A percentile compares a stretch with the other conserved stretches of the same genome.
These are phyloP conservation scores for Helenozyma baotianmanensis DNA, from an alignment of 805 yeast species.

Conservation along the genomic window DNA sequence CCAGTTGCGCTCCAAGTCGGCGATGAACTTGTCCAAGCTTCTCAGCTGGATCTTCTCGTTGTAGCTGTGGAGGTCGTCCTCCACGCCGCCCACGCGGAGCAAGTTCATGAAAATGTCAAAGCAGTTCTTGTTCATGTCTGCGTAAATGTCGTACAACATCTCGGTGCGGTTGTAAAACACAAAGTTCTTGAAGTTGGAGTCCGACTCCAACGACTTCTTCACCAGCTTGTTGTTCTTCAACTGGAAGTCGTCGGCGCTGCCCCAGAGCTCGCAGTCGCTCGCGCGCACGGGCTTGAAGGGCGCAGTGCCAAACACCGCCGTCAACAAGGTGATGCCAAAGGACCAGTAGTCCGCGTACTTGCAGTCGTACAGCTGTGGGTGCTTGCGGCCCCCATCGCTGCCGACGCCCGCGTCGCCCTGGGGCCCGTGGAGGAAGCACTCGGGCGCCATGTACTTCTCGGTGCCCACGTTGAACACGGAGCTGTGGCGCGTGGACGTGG, in stretches of 20 bases:
- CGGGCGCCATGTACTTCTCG: conserved; percentile 60
- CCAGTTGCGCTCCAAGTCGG: conserved; percentile 25
- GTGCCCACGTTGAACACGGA: conserved; percentile 46
- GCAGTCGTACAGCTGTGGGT: conserved; percentile 32
- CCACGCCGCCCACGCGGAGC: conserved; percentile 33
- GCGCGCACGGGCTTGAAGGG: conserved; percentile 41
- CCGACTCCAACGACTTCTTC: conserved; percentile 21
- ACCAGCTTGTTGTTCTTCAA: conserved; percentile 3
- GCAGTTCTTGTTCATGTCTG: conserved; percentile 40
- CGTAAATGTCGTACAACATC: conserved; percentile 46
- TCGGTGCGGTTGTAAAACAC: conserved; percentile 32
- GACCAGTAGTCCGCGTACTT: conserved; percentile 53
- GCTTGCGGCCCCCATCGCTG: too few species aligned
- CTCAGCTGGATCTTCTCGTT: conserved; percentile 25
- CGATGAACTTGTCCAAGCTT: conserved; percentile 31
- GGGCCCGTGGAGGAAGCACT: conserved; percentile 26
- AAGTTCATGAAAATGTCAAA: conserved; percentile 39
- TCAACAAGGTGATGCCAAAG: conserved; percentile 47
- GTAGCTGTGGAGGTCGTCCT: conserved; percentile 25
- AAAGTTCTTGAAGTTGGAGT: conserved; percentile 42
- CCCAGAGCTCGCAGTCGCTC: conserved; percentile 4
- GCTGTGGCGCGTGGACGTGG: conserved; percentile 32
- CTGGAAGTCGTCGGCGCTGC: conserved; percentile 6
- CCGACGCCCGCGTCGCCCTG: conserved; percentile 2
- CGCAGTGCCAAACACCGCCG: conserved; percentile 47